Evolutionary conservation across 2,329 filamentous ascomycete genomes (phyloP), one percentile per base, ranked within the genome.

Genomic region (Pyrenophora tritici-repentis): DNA sequence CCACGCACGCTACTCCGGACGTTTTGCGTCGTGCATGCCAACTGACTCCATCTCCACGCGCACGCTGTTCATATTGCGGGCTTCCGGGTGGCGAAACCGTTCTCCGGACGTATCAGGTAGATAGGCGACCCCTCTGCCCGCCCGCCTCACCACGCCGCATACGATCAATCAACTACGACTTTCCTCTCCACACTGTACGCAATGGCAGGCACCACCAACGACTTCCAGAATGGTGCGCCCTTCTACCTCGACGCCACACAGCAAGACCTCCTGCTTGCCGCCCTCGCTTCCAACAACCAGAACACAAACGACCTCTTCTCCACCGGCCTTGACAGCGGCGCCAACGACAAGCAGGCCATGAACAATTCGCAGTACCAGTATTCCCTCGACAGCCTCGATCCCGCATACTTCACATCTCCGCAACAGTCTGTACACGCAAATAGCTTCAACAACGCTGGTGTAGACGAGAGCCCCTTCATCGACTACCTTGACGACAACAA

Each of bases 401-500:
- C 69, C 16, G 51, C 58, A 31, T 72, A 72, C 63, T 75, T 75
- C 48, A 56, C 70, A 6, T 74, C 73, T 6, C 72, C 73, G 1
- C 71, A 74, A 41, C 72, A 75, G 47, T 62, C 55, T 38, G 67
- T 67, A 1, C 65, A 66, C 13, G 58, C 77, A 2, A 77, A 79
- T 29, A 74, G 74, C 20, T 71, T 84, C 47, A 81, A 78, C 57
- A 82, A 85, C 49, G 70, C 71, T 32, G 60, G 60, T 37, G 57
- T 78, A 9, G 85, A 91, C 26, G 88, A 91, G 41, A 94, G 88
- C 58, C 91, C 92, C 0, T 92, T 87, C 67, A 80, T 95, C 50
- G 91, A 96, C 68, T 94, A 91, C 39, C 86, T 91, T 50, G 90
- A 92, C 52, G 80, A 79, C 52, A 89, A 92, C 66, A 83, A 82